Base-by-base conservation (phyloP, 495 filamentous ascomycete species). In the Thozetella sp. region DNA sequence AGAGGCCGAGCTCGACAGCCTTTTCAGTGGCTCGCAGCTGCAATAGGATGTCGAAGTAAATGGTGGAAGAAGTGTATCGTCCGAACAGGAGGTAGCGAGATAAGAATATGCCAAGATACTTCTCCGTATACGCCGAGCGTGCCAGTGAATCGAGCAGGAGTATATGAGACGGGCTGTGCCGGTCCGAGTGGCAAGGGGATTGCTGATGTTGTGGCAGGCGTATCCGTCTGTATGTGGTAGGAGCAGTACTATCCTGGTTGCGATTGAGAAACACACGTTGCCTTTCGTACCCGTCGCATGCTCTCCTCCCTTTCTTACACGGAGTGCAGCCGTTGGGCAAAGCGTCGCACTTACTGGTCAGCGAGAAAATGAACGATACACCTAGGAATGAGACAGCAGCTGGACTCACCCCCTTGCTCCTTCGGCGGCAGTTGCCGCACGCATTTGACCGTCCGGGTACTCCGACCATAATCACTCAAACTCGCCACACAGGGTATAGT, bases 371-470 rank as follows among this genome's bases (percentile, higher is more conserved):
- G n/a, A n/a, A n/a, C n/a, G n/a, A n/a, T n/a, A n/a, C n/a, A n/a
- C n/a, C n/a, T n/a, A n/a, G n/a, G n/a, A n/a, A n/a, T n/a, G n/a
- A n/a, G n/a, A n/a, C n/a, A n/a, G n/a, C n/a, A n/a, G n/a, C 11
- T 51, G 10, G 11, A 51, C 48, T 24, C 19, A 51, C 48, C n/a
- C 60, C 60, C 25, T 62, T 62, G 46, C 54, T 62, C n/a, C 60
- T 46, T 24, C 20, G 51, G 30, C 55, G 52, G 37, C 60, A 62
- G 22, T 54, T 62, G 15, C 20, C 51, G 25, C 60, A 62, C 20
- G 53, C 60, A 34, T 62, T 62, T 17, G 60, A 62, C n/a, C 55
- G 45, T 25, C 60, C 60, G 0, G 60, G 60, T 37, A 62, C 60
- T 22, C 60, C 60, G 10, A 62, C 60, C 60, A 62, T 62, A 19